Base-by-base conservation (phyloP, 345 rosid species). In the Hirschfeldia incana region DNA sequence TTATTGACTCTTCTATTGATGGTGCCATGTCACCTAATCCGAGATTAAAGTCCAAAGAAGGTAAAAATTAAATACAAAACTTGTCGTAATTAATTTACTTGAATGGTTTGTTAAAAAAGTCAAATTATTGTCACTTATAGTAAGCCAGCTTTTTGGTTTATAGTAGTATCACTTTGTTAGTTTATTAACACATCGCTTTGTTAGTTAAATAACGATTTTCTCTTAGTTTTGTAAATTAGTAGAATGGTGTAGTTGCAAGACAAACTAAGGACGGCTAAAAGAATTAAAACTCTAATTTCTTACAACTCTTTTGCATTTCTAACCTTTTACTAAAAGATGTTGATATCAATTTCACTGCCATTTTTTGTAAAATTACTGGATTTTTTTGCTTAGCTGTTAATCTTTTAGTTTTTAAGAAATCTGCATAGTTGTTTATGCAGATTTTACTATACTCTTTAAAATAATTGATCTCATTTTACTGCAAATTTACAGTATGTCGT, bases 121-220 rank as follows among this genome's bases (percentile, higher is more conserved):
- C 36, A 59, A 42, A 62, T 60, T 60, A 26, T 4, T 58, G 34
- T 60, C 74, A 33, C 12, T 67, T 4, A 4, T 10, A 57, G 29
- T 36, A 9, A 12, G 67, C 67, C 27, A 44, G 44, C 2, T 39
- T 60, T 73, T 57, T 58, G 0, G 53, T 60, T 49, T 26, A n/a
- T n/a, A n/a, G 21, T 21, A 21, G 21, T 21, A 34, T 33, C 30
- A 8, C 26, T 77, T 51, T 49, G 65, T 77, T 77, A 51, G 80
- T 77, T 63, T 37, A 1, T 37, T 37, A 8, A 8, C 10, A 8
- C 44, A 34, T 49, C 42, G 12, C 26, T 77, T 63, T 63, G 70
- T 77, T 77, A 51, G 80, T 77, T 64, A 27, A 76, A 11, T 77
- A 77, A 62, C 80, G 75, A 69, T 46, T 61, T 28, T 49, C 5